Base-by-base conservation (phyloP, 768 basidiomycete genomes). In the Mycena latifolia region DNA sequence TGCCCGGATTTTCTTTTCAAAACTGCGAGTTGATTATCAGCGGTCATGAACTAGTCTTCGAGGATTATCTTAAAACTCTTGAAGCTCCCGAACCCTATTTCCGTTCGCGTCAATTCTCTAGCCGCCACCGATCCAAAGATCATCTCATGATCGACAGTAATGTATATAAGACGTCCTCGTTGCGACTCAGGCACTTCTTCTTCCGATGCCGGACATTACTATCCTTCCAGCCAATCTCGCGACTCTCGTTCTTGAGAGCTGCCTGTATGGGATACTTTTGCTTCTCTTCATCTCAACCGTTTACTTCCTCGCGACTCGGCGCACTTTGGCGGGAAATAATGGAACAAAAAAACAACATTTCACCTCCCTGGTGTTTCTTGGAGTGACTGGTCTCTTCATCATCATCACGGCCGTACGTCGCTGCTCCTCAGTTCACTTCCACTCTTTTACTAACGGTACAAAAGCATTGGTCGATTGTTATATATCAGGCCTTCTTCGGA, bases 381-480 rank as follows among this genome's bases (percentile, higher is more conserved):
- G 41, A 22, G 41, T 43, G 20, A 22, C 41, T 20, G 41, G 31
- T 5, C 57, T 65, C 20, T 65, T 65, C 27, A 1, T 55, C 8
- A 14, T 55, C 2, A 43, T 55, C 37, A 65, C 64, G 17, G 46
- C 31, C 20, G 64, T 55, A n/a, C 28, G 63, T 54, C 8, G 33
- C 6, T 35, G 33, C 33, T 14, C 33, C 33, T 35, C 33, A 14
- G 33, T 6, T 14, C 14, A 14, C 33, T 35, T 35, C 14, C 33
- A 14, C 2, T 17, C 31, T 5, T n/a, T 29, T 2, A 27, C 29
- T 31, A 33, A 6, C 5, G 17, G 17, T 2, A 18, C 11, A 28
- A 3, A 45, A 70, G 69, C 69, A 70, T 35, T 70, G 65, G 66
- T 53, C 18, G n/a, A 22, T 63, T 18, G 47, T 53, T 27, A 47